Conservation (phyloP, 202 grass and related monocot genomes). For the Setaria italica region DNA sequence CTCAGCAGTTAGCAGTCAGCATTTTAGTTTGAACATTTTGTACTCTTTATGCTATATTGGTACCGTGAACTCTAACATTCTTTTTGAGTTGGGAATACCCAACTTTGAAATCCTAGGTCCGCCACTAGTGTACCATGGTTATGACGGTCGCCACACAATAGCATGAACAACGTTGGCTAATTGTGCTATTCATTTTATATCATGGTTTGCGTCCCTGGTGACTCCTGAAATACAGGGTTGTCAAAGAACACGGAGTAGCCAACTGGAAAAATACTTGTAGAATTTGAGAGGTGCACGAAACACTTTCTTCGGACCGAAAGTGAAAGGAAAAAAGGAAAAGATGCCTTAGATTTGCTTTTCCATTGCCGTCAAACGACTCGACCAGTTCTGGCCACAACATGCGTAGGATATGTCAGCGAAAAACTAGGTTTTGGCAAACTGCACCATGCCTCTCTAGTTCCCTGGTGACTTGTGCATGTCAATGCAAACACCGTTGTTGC, state of each 20-base stretch:
- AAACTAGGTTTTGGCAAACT: constrained; percentile 24
- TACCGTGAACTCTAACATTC: too few species aligned
- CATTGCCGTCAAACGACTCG: constrained; percentile 5
- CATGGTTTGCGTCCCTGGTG: neutral
- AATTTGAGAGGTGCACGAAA: constrained; percentile 31
- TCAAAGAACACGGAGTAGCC: neutral
- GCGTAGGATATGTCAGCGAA: constrained; percentile 30
- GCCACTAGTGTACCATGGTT: neutral
- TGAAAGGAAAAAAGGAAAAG: neutral
- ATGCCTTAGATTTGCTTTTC: neutral
- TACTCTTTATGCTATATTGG: too few species aligned
- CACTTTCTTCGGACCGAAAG: neutral
- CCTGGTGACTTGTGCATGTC: constrained; percentile 27
- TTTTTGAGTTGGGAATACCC: too few species aligned
- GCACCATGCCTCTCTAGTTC: neutral
- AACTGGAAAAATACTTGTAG: neutral
- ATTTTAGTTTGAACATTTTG: too few species aligned
- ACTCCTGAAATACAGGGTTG: neutral
- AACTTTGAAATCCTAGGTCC: too few species aligned
- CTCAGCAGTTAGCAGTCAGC: too few species aligned
- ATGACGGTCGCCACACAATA: neutral
- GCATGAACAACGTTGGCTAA: neutral
- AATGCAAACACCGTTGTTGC: constrained; percentile 34
- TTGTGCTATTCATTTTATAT: neutral
- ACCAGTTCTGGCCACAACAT: neutral